A percentile compares a stretch with the other conserved stretches of the same genome.
phyloP scores from a whole-genome alignment of 2,329 filamentous ascomycete species.

The Penicillium sp. region DNA sequence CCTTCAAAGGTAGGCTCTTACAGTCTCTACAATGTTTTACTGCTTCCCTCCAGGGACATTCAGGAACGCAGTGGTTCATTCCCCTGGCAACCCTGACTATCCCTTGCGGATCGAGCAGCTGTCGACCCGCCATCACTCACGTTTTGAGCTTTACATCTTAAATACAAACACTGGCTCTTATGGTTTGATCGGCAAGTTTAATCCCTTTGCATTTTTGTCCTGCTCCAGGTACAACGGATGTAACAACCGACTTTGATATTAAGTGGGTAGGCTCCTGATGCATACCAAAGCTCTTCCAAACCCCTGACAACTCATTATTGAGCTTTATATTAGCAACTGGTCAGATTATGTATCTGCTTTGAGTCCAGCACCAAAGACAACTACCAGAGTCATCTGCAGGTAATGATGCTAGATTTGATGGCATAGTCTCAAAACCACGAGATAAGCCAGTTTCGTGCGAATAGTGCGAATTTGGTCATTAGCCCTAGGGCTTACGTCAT shows the following conservation, averaged over 20 bases:
- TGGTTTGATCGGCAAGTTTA: slow-evolving; percentile 2
- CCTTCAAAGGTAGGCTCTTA: background rate
- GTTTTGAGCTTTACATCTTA: background rate
- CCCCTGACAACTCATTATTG: background rate
- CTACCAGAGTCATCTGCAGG: no score
- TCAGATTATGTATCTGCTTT: background rate
- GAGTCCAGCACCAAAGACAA: background rate
- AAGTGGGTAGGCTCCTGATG: background rate
- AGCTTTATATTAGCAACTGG: background rate
- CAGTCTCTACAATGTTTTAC: background rate
- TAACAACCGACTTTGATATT: background rate
- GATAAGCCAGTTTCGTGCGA: no score
- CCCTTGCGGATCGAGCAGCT: slow-evolving; percentile 2
- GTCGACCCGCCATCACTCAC: background rate
- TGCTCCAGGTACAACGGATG: background rate
- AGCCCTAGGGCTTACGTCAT: no score
- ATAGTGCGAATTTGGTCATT: no score
- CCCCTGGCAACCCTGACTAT: slow-evolving; percentile 6
- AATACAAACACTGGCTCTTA: background rate
- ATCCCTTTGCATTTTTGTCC: slow-evolving; percentile 1
- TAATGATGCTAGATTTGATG: background rate
- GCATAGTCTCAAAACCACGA: background rate
- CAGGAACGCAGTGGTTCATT: slow-evolving; percentile 5
- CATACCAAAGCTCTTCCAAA: background rate
- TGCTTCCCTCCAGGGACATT: slow-evolving; percentile 3